These are phyloP conservation scores for Lagerstroemia speciosa DNA, from an alignment of 345 rosid species.

Conservation along the genomic window DNA sequence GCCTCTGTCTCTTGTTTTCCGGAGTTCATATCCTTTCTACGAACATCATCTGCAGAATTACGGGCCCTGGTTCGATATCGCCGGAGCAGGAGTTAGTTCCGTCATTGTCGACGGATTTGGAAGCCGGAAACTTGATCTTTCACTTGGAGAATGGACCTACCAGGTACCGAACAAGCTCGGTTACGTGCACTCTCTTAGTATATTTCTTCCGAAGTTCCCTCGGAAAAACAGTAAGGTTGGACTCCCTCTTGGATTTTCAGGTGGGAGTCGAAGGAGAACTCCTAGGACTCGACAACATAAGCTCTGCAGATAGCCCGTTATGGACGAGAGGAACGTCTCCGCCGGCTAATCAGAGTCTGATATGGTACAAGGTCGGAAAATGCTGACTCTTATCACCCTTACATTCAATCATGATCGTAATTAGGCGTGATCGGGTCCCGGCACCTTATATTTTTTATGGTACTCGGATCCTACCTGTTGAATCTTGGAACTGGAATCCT, in stretches of 20 bases:
- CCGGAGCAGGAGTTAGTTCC: constrained; percentile 40
- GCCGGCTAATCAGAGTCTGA: constrained; percentile 41
- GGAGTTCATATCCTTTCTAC: too few relatives aligned
- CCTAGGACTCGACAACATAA: constrained; percentile 32
- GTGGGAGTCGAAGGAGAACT: constrained; percentile 56
- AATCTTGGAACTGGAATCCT: too few relatives aligned
- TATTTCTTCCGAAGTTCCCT: not conserved
- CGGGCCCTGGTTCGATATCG: constrained; percentile 57
- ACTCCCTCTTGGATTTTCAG: constrained; percentile 18
- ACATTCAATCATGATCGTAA: too few relatives aligned
- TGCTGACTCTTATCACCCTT: not conserved
- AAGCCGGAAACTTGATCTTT: constrained; percentile 25
- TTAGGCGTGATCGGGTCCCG: too few relatives aligned
- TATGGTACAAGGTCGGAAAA: constrained; percentile 53
- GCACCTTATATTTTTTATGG: too few relatives aligned
- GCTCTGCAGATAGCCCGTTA: constrained; percentile 37
- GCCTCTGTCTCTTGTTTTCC: too few relatives aligned
- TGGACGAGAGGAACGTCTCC: constrained; percentile 32
- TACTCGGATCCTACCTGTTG: too few relatives aligned
- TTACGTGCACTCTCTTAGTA: not conserved
- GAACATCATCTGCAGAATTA: constrained; percentile 30
- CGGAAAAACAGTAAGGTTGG: not conserved
- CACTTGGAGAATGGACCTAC: constrained; percentile 42
- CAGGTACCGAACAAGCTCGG: constrained; percentile 25
- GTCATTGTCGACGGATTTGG: constrained; percentile 23